Base-by-base conservation (phyloP, 1,284 basidiomycete species). In the Rhodotorula sp. region DNA sequence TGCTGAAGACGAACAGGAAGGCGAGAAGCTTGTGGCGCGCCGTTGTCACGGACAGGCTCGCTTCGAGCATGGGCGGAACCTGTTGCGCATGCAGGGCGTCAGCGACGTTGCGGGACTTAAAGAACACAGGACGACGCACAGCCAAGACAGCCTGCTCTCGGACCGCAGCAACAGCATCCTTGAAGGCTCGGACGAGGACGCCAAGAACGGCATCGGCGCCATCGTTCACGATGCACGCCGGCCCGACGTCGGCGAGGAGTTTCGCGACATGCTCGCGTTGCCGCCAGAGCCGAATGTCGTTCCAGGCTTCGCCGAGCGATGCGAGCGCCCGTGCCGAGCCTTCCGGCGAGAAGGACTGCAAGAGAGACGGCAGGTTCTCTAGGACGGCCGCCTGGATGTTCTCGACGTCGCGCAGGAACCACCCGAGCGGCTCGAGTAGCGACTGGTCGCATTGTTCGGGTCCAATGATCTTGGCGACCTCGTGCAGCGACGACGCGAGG, bases 401-500 rank as follows among this genome's bases (percentile, higher is more conserved):
- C 69, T 89, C 89, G 9, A 87, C 87, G 25, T 87, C 85, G n/a
- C 42, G 54, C 80, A 81, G 84, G 83, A 80, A 83, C 5, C 85
- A 85, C 81, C 86, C 86, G 88, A 92, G 93, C 1, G 93, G 85
- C 7, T 85, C 85, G 66, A 95, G 79, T 61, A 99, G 83, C 79
- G 96, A 93, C 55, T 82, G 81, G 53, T 85, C 84, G 0, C 93
- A 85, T 66, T 90, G 84, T 53, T 89, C 87, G 17, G 86, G 84
- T 0, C 91, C 91, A 56, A 98, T 85, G 68, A 98, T 90, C 79
- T 89, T 89, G 49, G 93, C 94, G 57, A 98, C 82, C 81, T 96
- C 93, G 71, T 94, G 94, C 44, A 97, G 80, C 61, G 91, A 92
- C 2, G 95, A 92, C 2, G 93, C 91, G 57, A 96, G 84, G 19